Evolutionary conservation across 2,329 filamentous ascomycete genomes (phyloP), one percentile per base, ranked within the genome.

Genomic region (Pyricularia pennisetigena): DNA sequence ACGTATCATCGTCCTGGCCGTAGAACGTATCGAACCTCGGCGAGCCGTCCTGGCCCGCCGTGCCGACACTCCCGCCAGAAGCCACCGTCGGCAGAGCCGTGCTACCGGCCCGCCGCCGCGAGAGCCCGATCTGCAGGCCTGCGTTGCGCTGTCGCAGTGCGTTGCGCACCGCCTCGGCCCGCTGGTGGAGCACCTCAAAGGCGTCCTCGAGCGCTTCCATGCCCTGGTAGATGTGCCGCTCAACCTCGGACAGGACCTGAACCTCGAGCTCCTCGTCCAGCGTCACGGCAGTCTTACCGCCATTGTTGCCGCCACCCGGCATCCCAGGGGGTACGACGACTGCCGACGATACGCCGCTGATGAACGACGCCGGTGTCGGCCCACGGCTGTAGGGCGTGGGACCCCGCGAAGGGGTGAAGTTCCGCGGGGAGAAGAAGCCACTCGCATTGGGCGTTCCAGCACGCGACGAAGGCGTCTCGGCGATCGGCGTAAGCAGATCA

Each of bases 201-300:
- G 94, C 93, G 75, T 97, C 93, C 78, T 98, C 94, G 28, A 98
- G 85, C 0, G 88, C 89, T 79, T 98, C 94, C 94, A 98, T 98
- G 70, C 94, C 92, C 41, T 88, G 85, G 79, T 94, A 97, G 69
- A 98, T 97, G 74, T 97, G 93, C 7, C 93, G 88, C 78, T 98
- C 94, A 57, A 97, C 89, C 78, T 97, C 94, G 8, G 93, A 93
- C 6, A 97, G 84, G 1, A 92, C 91, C 0, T 91, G 91, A 74
- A 97, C 94, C 77, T 97, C 94, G 68, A 92, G 92, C 74, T 98
- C 94, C 77, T 98, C 94, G 75, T 97, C 94, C 69, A 97, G 87
- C 3, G 93, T 94, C 4, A 98, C 94, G 2, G 87, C 82, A 61
- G 85, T 83, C 16, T 85, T 80, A 68, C 76, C 81, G 3, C 79